phyloP scores from a whole-genome alignment of 441 rosid species.

The Populus hybrid region DNA sequence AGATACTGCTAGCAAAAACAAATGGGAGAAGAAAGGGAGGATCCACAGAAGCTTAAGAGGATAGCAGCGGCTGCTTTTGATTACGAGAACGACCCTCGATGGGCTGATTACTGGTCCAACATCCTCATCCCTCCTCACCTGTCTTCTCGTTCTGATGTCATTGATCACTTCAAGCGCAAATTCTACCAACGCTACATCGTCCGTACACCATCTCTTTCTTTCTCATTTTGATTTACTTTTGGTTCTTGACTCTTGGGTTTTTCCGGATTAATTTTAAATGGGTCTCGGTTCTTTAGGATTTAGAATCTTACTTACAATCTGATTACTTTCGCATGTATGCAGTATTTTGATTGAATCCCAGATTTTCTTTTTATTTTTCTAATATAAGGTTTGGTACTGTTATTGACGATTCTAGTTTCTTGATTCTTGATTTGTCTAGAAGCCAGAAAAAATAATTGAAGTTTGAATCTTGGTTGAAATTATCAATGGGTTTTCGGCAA shows the following conservation, averaged over 20 bases:
- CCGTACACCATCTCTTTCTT: constrained; percentile 11
- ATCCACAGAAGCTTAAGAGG: constrained; percentile 74
- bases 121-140: constrained; percentile 88
- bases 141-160: constrained; percentile 84
- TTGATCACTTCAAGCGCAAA: constrained; percentile 88
- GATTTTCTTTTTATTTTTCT: too few species aligned
- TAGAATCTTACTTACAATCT: neutral
- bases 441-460: neutral
- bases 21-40: constrained; percentile 73
- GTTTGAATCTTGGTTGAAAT: neutral
- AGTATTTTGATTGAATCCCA: neutral
- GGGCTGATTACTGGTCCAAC: constrained; percentile 97
- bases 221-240: neutral
- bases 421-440: neutral
- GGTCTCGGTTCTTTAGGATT: constrained; percentile 12
- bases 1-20: neutral
- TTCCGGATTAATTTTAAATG: constrained; percentile 8
- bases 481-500: neutral
- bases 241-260: neutral
- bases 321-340: neutral
- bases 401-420: neutral
- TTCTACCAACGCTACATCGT: constrained; percentile 94
- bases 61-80: constrained; percentile 84
- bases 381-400: neutral
- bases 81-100: constrained; percentile 78